These are phyloP conservation scores for Craspedostauros australis DNA, from an alignment of 108 stramenopile genomes.

Conservation along the genomic window DNA sequence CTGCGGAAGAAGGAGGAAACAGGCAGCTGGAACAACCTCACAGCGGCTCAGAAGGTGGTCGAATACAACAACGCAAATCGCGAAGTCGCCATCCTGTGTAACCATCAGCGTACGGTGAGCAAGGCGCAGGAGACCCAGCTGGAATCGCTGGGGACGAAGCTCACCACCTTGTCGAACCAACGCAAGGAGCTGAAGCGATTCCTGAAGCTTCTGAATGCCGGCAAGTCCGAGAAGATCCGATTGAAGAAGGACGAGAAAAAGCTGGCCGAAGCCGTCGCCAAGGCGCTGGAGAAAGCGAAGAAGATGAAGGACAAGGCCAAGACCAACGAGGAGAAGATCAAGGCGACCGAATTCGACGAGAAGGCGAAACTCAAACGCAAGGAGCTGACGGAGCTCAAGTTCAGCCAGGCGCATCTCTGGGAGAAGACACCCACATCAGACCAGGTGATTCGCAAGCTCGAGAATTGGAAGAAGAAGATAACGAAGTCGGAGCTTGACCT, in stretches of 20 bases:
- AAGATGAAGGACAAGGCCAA: slow-evolving; percentile 88
- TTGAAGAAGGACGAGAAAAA: slow-evolving; percentile 67
- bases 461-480: slow-evolving; percentile 86
- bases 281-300: slow-evolving; percentile 80
- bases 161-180: slow-evolving; percentile 85
- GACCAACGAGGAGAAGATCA: slow-evolving; percentile 92
- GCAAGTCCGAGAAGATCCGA: slow-evolving; percentile 64
- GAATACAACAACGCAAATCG: slow-evolving; percentile 99
- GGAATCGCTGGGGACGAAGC: slow-evolving; percentile 63
- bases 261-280: slow-evolving; percentile 46
- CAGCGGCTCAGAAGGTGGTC: slow-evolving; percentile 89
- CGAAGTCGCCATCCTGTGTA: slow-evolving; percentile 98
- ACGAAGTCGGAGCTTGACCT: slow-evolving; percentile 87
- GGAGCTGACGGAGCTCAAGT: slow-evolving; percentile 58
- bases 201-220: slow-evolving; percentile 47
- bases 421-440: slow-evolving; percentile 77
- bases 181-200: slow-evolving; percentile 80
- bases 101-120: slow-evolving; percentile 97
- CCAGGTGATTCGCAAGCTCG: slow-evolving; percentile 75
- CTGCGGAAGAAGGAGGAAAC: slow-evolving; percentile 71
- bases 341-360: slow-evolving; percentile 84
- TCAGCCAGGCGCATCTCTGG: slow-evolving; percentile 88
- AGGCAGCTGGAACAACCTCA: slow-evolving; percentile 54
- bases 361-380: slow-evolving; percentile 66
- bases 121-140: slow-evolving; percentile 89